Base-by-base conservation (phyloP, 2,329 filamentous ascomycete species). In the Alternaria gansuensis region DNA sequence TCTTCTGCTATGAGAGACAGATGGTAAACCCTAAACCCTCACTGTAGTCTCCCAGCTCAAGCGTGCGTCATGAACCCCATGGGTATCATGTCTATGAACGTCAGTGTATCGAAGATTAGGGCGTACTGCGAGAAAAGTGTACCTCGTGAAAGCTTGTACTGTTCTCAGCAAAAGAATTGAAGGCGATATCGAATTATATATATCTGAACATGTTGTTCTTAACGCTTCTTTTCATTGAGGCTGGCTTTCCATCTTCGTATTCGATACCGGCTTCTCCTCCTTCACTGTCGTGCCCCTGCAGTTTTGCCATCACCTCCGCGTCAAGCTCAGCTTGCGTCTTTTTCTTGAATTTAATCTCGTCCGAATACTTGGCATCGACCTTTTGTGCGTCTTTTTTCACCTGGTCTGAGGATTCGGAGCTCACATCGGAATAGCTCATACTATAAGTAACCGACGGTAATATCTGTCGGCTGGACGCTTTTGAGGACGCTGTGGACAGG, bases 181-280 rank as follows among this genome's bases (percentile, higher is more conserved):
- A 14, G 6, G 3, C 5, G 7, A 28, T 5, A 13, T 9, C 5
- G 40, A 3, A n/a, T 55, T 41, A 62, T 37, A 91, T 91, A 59
- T 89, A 85, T 14, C 89, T 81, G 73, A 93, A 93, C 89, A 92
- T 92, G 67, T 92, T 92, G 51, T 88, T 86, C 73, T 84, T 88
- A 10, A 93, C 90, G 34, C 88, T 84, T 49, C 90, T 81, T 78
- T 92, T 93, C 84, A 93, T 88, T 0, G 88, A 82, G 5, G 87
- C 87, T 0, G 90, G 86, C 73, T 88, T 84, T 0, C 91, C 91
- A 66, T 91, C 84, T 74, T 93, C 90, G 60, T 90, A 89, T 75
- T 93, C 90, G 4, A 93, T 79, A 0, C 90, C 91, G 3, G 89
- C 82, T 26, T 84, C 85, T 8, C 91, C 90, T 4, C 90, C 90